Evolutionary conservation across 495 filamentous ascomycete species (phyloP).

Genomic region (Immersiella caudata): DNA sequence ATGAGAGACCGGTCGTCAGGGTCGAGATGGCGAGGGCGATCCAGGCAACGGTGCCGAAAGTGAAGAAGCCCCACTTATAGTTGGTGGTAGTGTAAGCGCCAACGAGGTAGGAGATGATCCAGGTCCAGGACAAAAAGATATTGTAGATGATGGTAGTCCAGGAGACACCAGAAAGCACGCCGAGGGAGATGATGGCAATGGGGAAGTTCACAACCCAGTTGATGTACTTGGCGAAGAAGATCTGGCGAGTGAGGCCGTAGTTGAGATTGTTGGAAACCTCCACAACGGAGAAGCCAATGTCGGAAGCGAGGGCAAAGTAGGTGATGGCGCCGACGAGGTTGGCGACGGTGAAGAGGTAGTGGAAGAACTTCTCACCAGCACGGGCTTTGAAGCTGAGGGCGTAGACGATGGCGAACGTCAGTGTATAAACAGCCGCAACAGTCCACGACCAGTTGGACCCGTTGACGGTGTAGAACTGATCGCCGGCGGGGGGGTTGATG

Average conservation of each 20-base stretch:
- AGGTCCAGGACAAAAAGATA: constrained; percentile 48
- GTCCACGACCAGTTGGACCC: constrained; percentile 54
- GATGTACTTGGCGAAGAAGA: constrained; percentile 57
- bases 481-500: constrained; percentile 47
- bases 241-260: constrained; percentile 41
- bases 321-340: constrained; percentile 49
- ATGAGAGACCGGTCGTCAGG: constrained; percentile 28
- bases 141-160: constrained; percentile 54
- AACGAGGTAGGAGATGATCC: constrained; percentile 50
- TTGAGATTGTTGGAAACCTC: constrained; percentile 32
- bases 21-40: constrained; percentile 41
- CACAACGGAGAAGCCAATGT: constrained; percentile 44
- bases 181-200: constrained; percentile 43
- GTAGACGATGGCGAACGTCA: constrained; percentile 44
- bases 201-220: constrained; percentile 54
- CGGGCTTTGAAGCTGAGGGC: constrained; percentile 44
- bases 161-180: constrained; percentile 47
- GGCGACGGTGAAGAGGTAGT: constrained; percentile 56
- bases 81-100: constrained; percentile 47
- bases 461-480: constrained; percentile 42
- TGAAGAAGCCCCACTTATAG: constrained; percentile 58
- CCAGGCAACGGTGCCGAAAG: constrained; percentile 45
- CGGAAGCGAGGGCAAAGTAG: constrained; percentile 50
- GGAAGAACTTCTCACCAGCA: constrained; percentile 54
- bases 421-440: constrained; percentile 47